A percentile compares a stretch with the other conserved stretches of the same genome.
phyloP scores from a whole-genome alignment of 768 basidiomycete genomes.

The Rhodotorula taiwanensis region DNA sequence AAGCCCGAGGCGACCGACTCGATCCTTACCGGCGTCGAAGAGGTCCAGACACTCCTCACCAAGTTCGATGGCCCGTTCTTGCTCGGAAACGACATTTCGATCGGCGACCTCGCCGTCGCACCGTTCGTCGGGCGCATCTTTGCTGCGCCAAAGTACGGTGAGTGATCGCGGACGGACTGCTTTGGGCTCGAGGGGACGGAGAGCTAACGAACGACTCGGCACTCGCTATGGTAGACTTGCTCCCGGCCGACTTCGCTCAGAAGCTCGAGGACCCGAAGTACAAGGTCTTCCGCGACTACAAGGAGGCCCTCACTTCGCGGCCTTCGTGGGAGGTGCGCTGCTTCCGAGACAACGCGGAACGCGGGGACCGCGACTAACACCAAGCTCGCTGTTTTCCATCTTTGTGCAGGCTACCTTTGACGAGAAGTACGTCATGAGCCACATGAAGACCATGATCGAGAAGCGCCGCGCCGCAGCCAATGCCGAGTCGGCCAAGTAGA shows the following conservation, averaged over 20 bases:
- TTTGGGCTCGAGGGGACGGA: no score
- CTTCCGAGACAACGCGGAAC: no score
- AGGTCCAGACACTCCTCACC: conserved; percentile 8
- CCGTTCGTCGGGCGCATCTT: conserved; percentile 19
- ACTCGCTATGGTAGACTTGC: neutral
- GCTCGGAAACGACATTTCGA: conserved; percentile 11
- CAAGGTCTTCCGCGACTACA: conserved; percentile 7
- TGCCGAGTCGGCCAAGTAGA: no score
- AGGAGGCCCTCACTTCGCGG: conserved; percentile 8
- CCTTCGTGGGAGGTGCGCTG: conserved; percentile 1
- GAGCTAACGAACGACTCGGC: no score
- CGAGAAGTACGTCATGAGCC: conserved; percentile 13
- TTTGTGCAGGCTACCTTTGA: conserved; percentile 15
- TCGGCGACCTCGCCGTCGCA: conserved; percentile 20
- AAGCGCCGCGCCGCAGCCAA: neutral
- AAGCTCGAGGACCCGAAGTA: neutral
- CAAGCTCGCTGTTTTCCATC: no score
- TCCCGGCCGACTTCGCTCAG: neutral
- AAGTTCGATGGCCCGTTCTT: conserved; percentile 5
- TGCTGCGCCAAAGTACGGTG: neutral
- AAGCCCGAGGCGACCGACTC: neutral
- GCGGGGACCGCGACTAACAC: no score
- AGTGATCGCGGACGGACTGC: no score
- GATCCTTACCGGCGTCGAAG: neutral
- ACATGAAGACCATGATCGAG: neutral